Base-by-base conservation (phyloP, 2,329 filamentous ascomycete genomes). In the Onygenales sp. region DNA sequence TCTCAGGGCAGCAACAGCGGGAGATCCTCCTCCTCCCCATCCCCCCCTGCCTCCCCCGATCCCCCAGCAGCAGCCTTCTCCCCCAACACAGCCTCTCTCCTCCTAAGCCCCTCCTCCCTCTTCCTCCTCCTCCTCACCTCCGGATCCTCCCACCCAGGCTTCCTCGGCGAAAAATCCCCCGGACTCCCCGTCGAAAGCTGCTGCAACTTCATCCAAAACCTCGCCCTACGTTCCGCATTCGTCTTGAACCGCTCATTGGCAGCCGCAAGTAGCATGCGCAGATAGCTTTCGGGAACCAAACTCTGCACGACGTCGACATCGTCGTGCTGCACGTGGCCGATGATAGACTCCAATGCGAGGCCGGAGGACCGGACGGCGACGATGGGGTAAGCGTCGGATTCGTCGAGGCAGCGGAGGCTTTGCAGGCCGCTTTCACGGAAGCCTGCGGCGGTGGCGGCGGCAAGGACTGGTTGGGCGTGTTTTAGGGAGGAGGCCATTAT, bases 361-460 rank as follows among this genome's bases (percentile, higher is more conserved):
- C 91, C 91, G 68, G 88, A 87, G 5, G 88, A 91, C 14, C 92
- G 83, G 35, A 97, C 82, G 2, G 87, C 92, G 2, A 96, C 87
- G 68, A 95, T 87, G 2, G 89, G 89, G 45, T 76, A 83, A 17
- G 73, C 68, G 21, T 69, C 60, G 8, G 51, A 54, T 14, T 66
- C 65, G 39, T 71, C 66, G 27, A 75, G 59, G 36, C 69, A 71
- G 32, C 85, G 88, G 54, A 94, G 78, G 49, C 70, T 69, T 57
- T 75, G 73, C 7, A 92, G 85, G 14, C 92, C 92, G 55, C 87
- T 93, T 71, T 97, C 92, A 11, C 92, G 84, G 66, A 96, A 96
- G 0, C 92, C 92, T 3, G 89, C 86, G 61, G 84, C 81, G 8
- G 92, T 76, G 1, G 87, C 91, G 44, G 87, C 87, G 9, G 83